These are phyloP conservation scores for Talaromyces sp. DNA, from an alignment of 2,329 filamentous ascomycete genomes.

Conservation along the genomic window DNA sequence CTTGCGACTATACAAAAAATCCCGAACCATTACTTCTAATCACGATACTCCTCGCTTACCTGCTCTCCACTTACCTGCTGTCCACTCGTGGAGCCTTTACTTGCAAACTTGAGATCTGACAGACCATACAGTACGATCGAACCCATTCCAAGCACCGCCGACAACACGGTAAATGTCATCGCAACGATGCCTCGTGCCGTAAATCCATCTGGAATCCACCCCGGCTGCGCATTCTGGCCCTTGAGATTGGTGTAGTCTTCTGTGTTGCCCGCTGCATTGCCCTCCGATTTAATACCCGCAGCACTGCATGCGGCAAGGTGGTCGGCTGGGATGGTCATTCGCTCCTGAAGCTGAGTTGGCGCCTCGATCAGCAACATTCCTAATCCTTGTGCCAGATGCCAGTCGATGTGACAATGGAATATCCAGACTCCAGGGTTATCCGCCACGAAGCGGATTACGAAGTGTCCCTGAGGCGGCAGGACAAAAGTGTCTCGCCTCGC, in stretches of 20 bases:
- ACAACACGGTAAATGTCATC: constrained; percentile 64
- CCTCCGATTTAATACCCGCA: constrained; percentile 47
- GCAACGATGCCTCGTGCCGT: constrained; percentile 65
- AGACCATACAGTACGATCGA: constrained; percentile 49
- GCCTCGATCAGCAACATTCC: constrained; percentile 61
- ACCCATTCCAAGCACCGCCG: constrained; percentile 61
- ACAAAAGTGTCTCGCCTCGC: constrained; percentile 66
- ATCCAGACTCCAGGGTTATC: constrained; percentile 56
- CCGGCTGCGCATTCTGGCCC: constrained; percentile 54
- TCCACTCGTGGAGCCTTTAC: neutral
- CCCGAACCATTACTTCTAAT: neutral
- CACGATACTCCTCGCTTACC: neutral
- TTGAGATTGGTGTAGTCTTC: constrained; percentile 56
- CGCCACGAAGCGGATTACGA: constrained; percentile 53
- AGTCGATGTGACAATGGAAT: constrained; percentile 78
- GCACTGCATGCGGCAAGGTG: constrained; percentile 19
- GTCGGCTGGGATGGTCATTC: constrained; percentile 49
- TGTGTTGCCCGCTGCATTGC: constrained; percentile 71
- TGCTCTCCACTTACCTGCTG: neutral
- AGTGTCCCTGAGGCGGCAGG: constrained; percentile 60
- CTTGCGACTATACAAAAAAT: neutral
- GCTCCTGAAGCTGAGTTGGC: constrained; percentile 57
- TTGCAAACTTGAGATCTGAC: constrained; percentile 25
- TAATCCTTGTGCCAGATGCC: constrained; percentile 66
- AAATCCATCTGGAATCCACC: constrained; percentile 61